Evolutionary conservation across 2,329 filamentous ascomycete species (phyloP).

Genomic region (Aspergillus quadricinctus): DNA sequence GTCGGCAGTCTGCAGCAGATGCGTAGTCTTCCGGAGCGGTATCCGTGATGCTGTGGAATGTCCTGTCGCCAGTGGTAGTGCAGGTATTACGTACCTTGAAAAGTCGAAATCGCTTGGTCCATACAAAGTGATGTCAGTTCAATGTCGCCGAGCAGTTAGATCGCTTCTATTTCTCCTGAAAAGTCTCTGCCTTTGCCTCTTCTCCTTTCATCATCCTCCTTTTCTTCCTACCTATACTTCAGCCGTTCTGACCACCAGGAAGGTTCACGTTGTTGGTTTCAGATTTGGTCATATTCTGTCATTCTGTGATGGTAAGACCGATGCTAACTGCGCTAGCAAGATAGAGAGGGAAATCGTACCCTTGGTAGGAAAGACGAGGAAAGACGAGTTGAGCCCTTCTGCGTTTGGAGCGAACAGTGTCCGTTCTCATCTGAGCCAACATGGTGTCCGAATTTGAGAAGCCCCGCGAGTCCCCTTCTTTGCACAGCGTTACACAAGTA

Average conservation of each 20-base stretch:
- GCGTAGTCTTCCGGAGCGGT: background rate
- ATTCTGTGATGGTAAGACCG: background rate
- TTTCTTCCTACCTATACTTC: conserved; percentile 9
- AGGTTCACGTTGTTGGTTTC: background rate
- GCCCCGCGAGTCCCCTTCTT: conserved; percentile 17
- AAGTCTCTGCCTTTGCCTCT: conserved; percentile 4
- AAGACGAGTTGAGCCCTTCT: background rate
- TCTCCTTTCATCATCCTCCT: background rate
- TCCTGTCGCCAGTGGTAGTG: conserved; percentile 7
- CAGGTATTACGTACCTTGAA: conserved; percentile 11
- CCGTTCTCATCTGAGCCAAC: background rate
- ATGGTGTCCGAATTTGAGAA: conserved; percentile 25
- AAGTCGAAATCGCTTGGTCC: background rate
- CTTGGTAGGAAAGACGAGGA: background rate
- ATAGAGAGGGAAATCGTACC: background rate
- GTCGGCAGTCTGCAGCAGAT: background rate
- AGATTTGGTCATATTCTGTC: background rate
- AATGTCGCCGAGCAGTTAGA: conserved; percentile 2
- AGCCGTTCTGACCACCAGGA: background rate
- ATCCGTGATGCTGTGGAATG: conserved; percentile 13
- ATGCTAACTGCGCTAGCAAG: background rate
- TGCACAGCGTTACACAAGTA: conserved; percentile 20
- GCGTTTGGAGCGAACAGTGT: background rate
- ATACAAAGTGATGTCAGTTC: conserved; percentile 15
- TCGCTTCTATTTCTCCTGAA: background rate